Conservation (phyloP, 345 rosid genomes). For the Salix viminalis region DNA sequence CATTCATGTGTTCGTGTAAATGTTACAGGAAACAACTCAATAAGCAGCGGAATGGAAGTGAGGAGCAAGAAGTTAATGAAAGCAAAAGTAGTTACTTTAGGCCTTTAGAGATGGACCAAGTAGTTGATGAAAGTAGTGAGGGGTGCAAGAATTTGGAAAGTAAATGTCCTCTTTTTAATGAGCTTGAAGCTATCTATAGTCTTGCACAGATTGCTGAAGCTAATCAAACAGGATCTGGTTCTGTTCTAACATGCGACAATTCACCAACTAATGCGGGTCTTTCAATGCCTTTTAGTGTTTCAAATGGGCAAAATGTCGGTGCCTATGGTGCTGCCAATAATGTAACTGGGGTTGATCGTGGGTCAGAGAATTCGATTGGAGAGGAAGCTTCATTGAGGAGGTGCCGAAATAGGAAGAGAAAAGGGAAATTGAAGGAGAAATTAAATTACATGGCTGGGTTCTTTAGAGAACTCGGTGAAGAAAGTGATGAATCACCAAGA, state of each 20-base stretch:
- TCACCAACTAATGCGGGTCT: slow-evolving; percentile 18
- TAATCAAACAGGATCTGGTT: slow-evolving; percentile 36
- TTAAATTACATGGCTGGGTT: slow-evolving; percentile 23
- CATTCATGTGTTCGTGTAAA: slow-evolving; percentile 20
- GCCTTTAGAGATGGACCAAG: neutral
- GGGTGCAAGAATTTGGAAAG: slow-evolving; percentile 20
- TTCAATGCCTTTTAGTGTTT: slow-evolving; percentile 3
- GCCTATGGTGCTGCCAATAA: slow-evolving; percentile 2
- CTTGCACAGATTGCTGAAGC: slow-evolving; percentile 22
- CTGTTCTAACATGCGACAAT: slow-evolving; percentile 34
- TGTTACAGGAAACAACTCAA: slow-evolving; percentile 27
- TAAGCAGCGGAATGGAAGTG: slow-evolving; percentile 12
- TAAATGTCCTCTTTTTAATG: slow-evolving; percentile 27
- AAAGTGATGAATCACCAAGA: slow-evolving; percentile 49
- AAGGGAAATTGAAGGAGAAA: slow-evolving; percentile 31
- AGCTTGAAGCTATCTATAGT: slow-evolving; percentile 42
- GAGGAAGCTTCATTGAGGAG: slow-evolving; percentile 27
- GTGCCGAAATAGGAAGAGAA: slow-evolving; percentile 30
- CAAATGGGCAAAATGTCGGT: slow-evolving; percentile 9
- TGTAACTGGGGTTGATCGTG: slow-evolving; percentile 25
- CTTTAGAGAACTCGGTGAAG: slow-evolving; percentile 38
- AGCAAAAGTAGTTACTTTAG: neutral
- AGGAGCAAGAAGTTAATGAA: slow-evolving; percentile 7
- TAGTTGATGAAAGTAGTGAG: slow-evolving; percentile 11
- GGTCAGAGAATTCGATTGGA: slow-evolving; percentile 29